A percentile compares a stretch with the other conserved stretches of the same genome.
Conservation (phyloP, 2,329 filamentous ascomycete species). For the Colletotrichum graminicola region DNA sequence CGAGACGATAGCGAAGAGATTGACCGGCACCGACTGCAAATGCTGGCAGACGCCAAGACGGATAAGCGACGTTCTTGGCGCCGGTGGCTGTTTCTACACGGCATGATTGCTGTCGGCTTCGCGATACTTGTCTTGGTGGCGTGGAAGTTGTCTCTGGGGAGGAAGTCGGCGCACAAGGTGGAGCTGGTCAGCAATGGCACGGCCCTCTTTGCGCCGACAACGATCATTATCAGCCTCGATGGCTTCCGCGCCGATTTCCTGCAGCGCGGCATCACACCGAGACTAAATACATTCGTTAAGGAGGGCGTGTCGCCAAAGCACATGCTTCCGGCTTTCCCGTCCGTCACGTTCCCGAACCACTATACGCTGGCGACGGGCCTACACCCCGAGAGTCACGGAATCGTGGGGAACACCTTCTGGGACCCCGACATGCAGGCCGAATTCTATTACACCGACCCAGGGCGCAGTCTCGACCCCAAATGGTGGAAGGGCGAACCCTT, state of each 20-base stretch:
- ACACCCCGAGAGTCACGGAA: constrained; percentile 91
- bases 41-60: constrained; percentile 60
- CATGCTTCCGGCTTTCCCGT: constrained; percentile 95
- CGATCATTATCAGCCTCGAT: constrained; percentile 92
- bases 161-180: constrained; percentile 51
- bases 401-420: constrained; percentile 96
- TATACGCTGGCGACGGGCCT: constrained; percentile 93
- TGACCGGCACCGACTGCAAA: constrained; percentile 65
- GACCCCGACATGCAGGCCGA: constrained; percentile 81
- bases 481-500: constrained; percentile 98
- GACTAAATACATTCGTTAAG: constrained; percentile 80
- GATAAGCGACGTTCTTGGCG: constrained; percentile 66
- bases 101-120: constrained; percentile 65
- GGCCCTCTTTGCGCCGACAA: constrained; percentile 89
- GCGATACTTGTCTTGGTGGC: constrained; percentile 67
- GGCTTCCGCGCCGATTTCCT: constrained; percentile 97
- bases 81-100: constrained; percentile 66
- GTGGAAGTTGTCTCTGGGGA: constrained; percentile 68
- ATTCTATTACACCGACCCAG: constrained; percentile 88
- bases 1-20: constrained; percentile 70
- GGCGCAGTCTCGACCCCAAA: constrained; percentile 81
- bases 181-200: constrained; percentile 81
- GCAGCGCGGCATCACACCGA: constrained; percentile 84
- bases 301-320: constrained; percentile 91
- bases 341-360: constrained; percentile 96